These are phyloP conservation scores for Helotiales sp. DNA, from an alignment of 2,329 filamentous ascomycete genomes.

Conservation along the genomic window DNA sequence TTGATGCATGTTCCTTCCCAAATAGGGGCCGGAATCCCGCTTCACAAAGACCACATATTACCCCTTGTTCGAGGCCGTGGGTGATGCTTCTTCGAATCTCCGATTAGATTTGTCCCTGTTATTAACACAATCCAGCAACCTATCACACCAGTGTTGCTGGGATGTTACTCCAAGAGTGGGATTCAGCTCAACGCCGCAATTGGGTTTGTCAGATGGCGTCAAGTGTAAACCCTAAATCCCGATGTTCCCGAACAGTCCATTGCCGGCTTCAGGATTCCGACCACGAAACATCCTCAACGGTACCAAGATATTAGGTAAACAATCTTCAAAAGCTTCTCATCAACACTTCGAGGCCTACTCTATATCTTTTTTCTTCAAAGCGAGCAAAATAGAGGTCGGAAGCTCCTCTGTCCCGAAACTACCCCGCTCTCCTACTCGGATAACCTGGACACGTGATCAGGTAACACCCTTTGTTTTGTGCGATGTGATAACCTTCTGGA, in stretches of 20 bases:
- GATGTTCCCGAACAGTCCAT: not conserved
- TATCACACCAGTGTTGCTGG: not conserved
- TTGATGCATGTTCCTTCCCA: not conserved
- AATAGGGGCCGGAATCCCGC: not conserved
- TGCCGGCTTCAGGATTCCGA: not conserved
- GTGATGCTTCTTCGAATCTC: not conserved
- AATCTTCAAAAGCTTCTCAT: not conserved
- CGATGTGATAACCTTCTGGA: not conserved
- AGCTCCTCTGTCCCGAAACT: constrained; percentile 7
- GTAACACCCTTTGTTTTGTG: not conserved
- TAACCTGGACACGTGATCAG: not conserved
- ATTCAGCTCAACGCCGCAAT: not conserved
- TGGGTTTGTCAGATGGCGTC: not conserved
- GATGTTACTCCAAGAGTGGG: not conserved
- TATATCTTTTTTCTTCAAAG: not conserved
- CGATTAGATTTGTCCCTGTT: not conserved
- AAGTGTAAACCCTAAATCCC: not conserved
- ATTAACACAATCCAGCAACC: not conserved
- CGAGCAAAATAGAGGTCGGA: not conserved
- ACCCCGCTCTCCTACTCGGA: constrained; percentile 1
- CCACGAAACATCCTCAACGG: not conserved
- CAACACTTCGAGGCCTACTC: not conserved
- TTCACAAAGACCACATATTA: not conserved
- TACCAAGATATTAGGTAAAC: not conserved
- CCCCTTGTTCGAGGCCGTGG: not conserved